Conservation (phyloP, 352 stramenopile genomes). For the Globisporangium cylindrosporum region DNA sequence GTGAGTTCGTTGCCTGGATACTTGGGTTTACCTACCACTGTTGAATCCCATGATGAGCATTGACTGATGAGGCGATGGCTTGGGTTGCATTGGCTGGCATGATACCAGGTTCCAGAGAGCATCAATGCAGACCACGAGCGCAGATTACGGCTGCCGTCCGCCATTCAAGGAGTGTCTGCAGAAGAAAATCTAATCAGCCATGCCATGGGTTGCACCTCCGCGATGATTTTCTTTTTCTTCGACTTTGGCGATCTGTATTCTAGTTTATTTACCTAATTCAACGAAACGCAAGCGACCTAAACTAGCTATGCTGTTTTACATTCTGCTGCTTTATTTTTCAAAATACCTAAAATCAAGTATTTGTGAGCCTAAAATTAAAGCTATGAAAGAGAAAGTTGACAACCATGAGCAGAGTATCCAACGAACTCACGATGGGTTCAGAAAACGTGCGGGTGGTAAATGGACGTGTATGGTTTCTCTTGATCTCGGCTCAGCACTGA, state of each 20-base stretch:
- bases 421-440: not conserved
- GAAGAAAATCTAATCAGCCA: constrained; percentile 36
- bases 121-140: constrained; percentile 48
- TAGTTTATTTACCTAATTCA: not conserved
- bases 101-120: constrained; percentile 48
- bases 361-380: not conserved
- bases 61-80: not conserved
- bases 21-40: not conserved
- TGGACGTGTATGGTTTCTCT: not conserved
- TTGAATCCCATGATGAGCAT: not conserved
- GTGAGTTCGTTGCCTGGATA: constrained; percentile 9
- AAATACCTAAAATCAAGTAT: constrained; percentile 1
- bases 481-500: not conserved
- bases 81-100: constrained; percentile 18
- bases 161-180: constrained; percentile 78
- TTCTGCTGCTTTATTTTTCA: not conserved
- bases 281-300: not conserved
- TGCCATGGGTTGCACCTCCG: not conserved
- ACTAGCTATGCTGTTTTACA: not conserved
- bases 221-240: not conserved
- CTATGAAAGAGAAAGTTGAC: not conserved
- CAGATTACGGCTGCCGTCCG: constrained; percentile 64
- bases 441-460: not conserved
- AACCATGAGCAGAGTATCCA: not conserved
- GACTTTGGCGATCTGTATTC: not conserved